Base-by-base conservation (phyloP, 1,139 yeast genomes). In the Pichia kudriavzevii region DNA sequence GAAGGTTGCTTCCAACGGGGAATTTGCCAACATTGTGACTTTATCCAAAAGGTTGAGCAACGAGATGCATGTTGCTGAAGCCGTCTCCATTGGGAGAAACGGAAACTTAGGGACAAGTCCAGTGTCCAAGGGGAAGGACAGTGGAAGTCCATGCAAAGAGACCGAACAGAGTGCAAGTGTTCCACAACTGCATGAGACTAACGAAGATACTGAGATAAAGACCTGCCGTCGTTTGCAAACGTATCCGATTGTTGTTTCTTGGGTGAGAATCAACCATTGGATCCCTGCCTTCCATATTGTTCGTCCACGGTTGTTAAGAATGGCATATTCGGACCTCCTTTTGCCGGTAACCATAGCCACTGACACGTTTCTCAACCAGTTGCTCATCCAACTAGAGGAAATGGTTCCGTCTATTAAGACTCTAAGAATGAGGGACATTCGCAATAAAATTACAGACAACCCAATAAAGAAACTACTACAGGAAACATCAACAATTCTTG, bases 221-320 rank as follows among this genome's bases (percentile, higher is more conserved):
- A 49, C 60, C 13, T 48, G 59, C 37, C 46, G 55, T 7, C 66
- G 61, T 40, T 36, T 67, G 28, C 54, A 55, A 37, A 43, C 55
- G 2, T 67, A 63, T 39, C 71, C 72, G 8, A 49, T 67, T 39
- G 63, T 61, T 2, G 58, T 58, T 40, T 66, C 69, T 34, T 64
- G 71, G 41, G 50, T 60, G 19, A 58, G 57, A 15, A 47, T 57
- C 15, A 50, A 59, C 24, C 54, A 59, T 27, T 48, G 53, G 26
- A 34, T 63, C 25, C 65, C 71, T 5, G 47, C 57, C 18, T 62
- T 68, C n/a, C 57, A 61, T 40, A 43, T 63, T 11, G 37, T 58
- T 11, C 48, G 55, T 23, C 46, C 49, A 7, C 36, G 41, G 12
- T 23, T 54, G 28, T 43, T 36, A 35, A 36, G 35, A 18, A 17